Base-by-base conservation (phyloP, 2,329 filamentous ascomycete genomes). In the Celoporthe dispersa region DNA sequence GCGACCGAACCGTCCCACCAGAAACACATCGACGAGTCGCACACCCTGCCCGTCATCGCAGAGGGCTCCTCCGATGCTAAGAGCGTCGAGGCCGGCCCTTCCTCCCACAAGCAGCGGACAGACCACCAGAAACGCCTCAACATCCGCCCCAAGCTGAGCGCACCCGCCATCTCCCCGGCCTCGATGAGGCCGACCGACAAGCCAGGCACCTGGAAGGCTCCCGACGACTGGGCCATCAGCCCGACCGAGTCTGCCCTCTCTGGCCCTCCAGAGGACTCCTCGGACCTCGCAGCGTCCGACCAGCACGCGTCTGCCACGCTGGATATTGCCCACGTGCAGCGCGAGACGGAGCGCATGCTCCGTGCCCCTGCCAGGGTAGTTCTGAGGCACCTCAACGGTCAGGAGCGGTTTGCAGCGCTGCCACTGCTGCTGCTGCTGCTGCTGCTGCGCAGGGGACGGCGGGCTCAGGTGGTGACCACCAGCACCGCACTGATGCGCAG, bases 261-360 rank as follows among this genome's bases (percentile, higher is more conserved):
- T 1, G 35, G 59, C 5, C 57, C 55, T 37, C 63, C 67, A 8
- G 65, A 64, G 12, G 65, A 64, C 12, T 33, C 25, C 19, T 41
- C 62, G 11, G 60, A 57, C 12, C 41, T 44, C 39, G 67, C 64
- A 28, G 66, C 48, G 11, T 61, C 19, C 39, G 66, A 59, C 35
- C 75, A 74, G 28, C 71, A 79, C 59, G 78, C 76, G 11, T 31
- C 31, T 8, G 55, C 41, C 22, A 61, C 55, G 12, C 75, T 79
- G n/a, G 76, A 78, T 62, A 74, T 83, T 39, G 72, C 75, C 7
- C 77, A 76, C 11, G 80, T 89, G 69, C 85, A 88, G 75, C 82
- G 83, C 11, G 86, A 88, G 73, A 84, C 88, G 63, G 79, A 82
- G 44, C 82, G 84, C 64, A 89, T 90, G 86, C 84, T 85, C 12